Evolutionary conservation across 345 rosid genomes (phyloP).

Genomic region (Populus euphratica): DNA sequence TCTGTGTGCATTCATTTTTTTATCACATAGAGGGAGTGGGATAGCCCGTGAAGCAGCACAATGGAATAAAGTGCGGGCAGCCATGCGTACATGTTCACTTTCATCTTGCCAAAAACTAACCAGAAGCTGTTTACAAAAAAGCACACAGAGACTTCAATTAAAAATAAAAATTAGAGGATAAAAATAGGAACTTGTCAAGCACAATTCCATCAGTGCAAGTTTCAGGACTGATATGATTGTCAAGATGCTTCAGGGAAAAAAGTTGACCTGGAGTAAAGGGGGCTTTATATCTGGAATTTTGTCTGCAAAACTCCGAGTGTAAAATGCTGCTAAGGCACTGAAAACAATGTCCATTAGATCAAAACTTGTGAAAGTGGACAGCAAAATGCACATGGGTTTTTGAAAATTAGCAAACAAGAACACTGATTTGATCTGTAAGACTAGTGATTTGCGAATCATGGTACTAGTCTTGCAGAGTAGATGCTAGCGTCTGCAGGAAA

Average conservation of each 20-base stretch:
- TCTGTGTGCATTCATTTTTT: constrained; percentile 49
- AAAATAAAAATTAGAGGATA: not conserved
- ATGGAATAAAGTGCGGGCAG: constrained; percentile 86
- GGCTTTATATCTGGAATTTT: constrained; percentile 74
- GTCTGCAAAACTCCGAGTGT: constrained; percentile 68
- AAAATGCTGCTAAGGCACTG: constrained; percentile 89
- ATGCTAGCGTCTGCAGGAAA: not conserved
- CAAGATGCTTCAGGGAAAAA: constrained; percentile 3
- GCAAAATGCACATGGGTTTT: constrained; percentile 3
- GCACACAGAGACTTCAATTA: not conserved
- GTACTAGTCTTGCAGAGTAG: not conserved
- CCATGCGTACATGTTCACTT: constrained; percentile 88
- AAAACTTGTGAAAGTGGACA: constrained; percentile 4
- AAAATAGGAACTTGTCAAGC: not conserved
- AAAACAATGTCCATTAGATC: constrained; percentile 17
- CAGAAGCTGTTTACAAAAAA: constrained; percentile 51
- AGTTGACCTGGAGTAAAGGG: constrained; percentile 76
- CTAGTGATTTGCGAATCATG: not conserved
- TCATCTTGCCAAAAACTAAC: constrained; percentile 96
- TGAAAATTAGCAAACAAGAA: not conserved
- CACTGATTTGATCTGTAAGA: constrained; percentile 6
- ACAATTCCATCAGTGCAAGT: not conserved
- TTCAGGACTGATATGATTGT: not conserved
- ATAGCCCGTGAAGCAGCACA: constrained; percentile 90
- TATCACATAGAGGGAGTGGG: constrained; percentile 64